Conservation (phyloP, 2,329 filamentous ascomycete genomes). For the Escovopsis sp. region DNA sequence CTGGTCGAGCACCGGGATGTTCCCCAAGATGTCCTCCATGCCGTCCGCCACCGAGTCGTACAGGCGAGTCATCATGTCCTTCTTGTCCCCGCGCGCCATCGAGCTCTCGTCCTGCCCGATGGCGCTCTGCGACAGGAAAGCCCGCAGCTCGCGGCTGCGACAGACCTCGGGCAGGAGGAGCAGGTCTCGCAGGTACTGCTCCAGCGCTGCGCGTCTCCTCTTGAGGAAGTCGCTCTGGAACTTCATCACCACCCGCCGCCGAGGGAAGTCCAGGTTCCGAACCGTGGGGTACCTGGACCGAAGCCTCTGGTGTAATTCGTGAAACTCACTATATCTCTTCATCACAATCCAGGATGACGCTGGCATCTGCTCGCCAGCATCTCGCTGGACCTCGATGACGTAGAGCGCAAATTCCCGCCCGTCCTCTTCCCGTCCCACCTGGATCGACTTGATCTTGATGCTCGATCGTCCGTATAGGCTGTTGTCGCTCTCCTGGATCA, state of each 20-base stretch:
- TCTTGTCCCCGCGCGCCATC: constrained; percentile 41
- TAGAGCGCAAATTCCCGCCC: constrained; percentile 90
- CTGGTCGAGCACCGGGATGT: constrained; percentile 89
- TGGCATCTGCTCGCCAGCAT: constrained; percentile 89
- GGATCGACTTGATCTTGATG: constrained; percentile 80
- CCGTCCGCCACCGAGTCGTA: constrained; percentile 96
- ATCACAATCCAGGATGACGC: constrained; percentile 89
- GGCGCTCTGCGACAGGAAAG: constrained; percentile 82
- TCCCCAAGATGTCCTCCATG: constrained; percentile 95
- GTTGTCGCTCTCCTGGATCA: constrained; percentile 95
- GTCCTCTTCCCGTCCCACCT: constrained; percentile 82
- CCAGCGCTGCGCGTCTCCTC: constrained; percentile 69
- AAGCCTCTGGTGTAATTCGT: constrained; percentile 82
- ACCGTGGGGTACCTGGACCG: constrained; percentile 77
- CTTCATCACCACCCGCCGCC: constrained; percentile 87
- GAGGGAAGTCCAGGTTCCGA: constrained; percentile 78
- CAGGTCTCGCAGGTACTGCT: constrained; percentile 71
- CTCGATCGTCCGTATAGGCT: constrained; percentile 86
- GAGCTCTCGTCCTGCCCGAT: constrained; percentile 47
- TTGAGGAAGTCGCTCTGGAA: constrained; percentile 91
- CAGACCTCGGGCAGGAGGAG: constrained; percentile 85
- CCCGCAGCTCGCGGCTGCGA: constrained; percentile 77
- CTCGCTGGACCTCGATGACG: constrained; percentile 77
- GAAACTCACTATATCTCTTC: constrained; percentile 93
- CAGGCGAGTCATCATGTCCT: constrained; percentile 81